Evolutionary conservation across 1,284 basidiomycete genomes (phyloP).

Genomic region (Marasmius tenuissimus): DNA sequence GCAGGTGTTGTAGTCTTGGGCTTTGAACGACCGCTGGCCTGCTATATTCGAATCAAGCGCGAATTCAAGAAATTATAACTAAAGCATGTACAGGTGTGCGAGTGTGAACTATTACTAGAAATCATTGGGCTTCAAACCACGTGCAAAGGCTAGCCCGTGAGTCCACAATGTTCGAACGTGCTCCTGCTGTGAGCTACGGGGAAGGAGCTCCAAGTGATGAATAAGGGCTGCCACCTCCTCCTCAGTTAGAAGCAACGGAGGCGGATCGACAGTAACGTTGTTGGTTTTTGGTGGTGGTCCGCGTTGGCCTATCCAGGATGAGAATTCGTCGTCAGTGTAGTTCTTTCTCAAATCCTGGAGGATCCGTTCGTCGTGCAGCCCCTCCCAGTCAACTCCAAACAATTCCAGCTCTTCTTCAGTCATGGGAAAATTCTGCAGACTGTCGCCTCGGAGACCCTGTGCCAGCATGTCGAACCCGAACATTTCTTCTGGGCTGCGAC

Average conservation of each 20-base stretch:
- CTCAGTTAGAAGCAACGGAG: not conserved
- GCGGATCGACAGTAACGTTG: not conserved
- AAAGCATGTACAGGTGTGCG: too few relatives aligned
- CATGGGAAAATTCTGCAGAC: not conserved
- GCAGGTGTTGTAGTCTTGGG: too few relatives aligned
- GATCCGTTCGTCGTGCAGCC: not conserved
- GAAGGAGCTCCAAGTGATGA: not conserved
- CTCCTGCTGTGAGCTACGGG: not conserved
- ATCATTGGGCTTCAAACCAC: not conserved
- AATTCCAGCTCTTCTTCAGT: constrained; percentile 14
- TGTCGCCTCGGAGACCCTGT: constrained; percentile 19
- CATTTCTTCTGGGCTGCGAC: constrained; percentile 23
- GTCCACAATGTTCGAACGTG: not conserved
- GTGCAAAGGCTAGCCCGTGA: not conserved
- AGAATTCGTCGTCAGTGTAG: not conserved
- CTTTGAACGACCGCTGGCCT: too few relatives aligned
- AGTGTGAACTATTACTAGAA: not conserved
- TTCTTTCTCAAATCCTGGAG: not conserved
- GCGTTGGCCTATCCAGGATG: not conserved
- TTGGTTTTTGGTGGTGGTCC: not conserved
- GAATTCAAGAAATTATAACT: too few relatives aligned
- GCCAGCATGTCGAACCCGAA: constrained; percentile 24
- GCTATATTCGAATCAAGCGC: too few relatives aligned
- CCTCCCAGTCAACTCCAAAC: constrained; percentile 28
- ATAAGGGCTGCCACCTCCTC: not conserved